phyloP scores from a whole-genome alignment of 2,329 filamentous ascomycete genomes.

The Cladosporium oxysporum region DNA sequence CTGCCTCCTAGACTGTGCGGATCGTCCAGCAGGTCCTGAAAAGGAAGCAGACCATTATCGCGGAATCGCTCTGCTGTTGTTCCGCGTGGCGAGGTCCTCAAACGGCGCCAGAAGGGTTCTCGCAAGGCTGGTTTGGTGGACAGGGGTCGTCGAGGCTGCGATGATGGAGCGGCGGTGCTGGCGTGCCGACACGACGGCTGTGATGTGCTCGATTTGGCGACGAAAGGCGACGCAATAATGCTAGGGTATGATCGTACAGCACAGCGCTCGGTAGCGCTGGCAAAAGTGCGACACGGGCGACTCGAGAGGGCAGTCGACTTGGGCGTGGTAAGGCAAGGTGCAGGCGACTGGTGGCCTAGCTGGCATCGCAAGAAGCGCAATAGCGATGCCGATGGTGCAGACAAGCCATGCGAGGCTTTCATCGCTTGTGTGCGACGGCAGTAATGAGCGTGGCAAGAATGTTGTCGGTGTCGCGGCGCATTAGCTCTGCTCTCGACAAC shows the following conservation, averaged over 20 bases:
- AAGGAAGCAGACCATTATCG: constrained; percentile 60
- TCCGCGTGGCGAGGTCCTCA: constrained; percentile 27
- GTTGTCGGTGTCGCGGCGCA: constrained; percentile 8
- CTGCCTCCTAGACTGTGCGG: constrained; percentile 63
- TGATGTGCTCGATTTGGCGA: neutral
- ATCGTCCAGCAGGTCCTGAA: constrained; percentile 58
- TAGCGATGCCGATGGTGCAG: constrained; percentile 57
- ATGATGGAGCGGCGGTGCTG: neutral
- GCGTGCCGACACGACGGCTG: neutral
- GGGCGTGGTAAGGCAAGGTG: neutral
- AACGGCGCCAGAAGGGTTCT: constrained; percentile 25
- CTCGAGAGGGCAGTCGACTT: neutral
- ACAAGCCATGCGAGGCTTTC: constrained; percentile 27
- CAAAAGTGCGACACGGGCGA: constrained; percentile 7
- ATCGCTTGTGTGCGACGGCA: constrained; percentile 19
- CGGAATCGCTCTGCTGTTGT: constrained; percentile 35
- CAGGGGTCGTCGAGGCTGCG: constrained; percentile 24
- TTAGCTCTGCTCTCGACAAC: neutral
- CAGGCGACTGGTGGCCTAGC: constrained; percentile 41
- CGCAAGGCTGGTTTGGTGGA: constrained; percentile 22
- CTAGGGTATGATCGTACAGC: neutral
- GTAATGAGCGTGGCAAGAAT: neutral
- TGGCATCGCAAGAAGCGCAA: constrained; percentile 74
- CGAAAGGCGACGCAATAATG: neutral
- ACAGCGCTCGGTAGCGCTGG: neutral